Evolutionary conservation across 1,139 yeast genomes (phyloP), one percentile per base, ranked within the genome.

Genomic region (Saccharomyces hybrid): DNA sequence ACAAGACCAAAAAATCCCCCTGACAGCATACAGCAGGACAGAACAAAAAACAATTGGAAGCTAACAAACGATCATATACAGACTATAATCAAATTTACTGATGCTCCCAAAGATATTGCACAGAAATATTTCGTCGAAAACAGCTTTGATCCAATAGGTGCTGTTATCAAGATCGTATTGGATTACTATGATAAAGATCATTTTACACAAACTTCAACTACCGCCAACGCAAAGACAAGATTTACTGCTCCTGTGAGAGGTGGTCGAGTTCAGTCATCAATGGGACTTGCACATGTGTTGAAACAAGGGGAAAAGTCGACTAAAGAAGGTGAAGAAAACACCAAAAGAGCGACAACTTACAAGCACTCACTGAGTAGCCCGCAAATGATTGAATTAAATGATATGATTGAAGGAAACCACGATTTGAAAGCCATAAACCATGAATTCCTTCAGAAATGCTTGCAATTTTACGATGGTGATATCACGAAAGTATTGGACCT

Each of bases 401-500:
- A 53, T n/a, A 38, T 60, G 5, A 27, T 64, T 3, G 50, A 54
- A 21, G 54, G 58, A n/a, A 61, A 63, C 48, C 38, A 51, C 7
- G 51, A 49, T n/a, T 52, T 67, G n/a, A 53, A 54, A n/a, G 41
- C 53, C 14, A 57, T 67, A 29, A 61, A 53, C 38, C 61, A 66
- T n/a, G 56, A 55, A 2, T 79, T 81, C 56, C 65, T 75, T 26
- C 61, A 66, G 14, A 65, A 68, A 46, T 75, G 78, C 1, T 56
- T 80, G 24, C 68, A 61, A 21, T 75, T 74, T 60, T 77, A 72
- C 57, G 59, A 70, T 27, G 82, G 80, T 1, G 74, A 79, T 55
- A 62, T 73, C 2, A 27, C 11, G 24, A 41, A 14, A 28, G 51
- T 16, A 9, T 38, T 11, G 41, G 41, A 26, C 32, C 28, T 21